Evolutionary conservation across 1,284 basidiomycete genomes (phyloP).

Genomic region (Filobasidium uniguttulatum): DNA sequence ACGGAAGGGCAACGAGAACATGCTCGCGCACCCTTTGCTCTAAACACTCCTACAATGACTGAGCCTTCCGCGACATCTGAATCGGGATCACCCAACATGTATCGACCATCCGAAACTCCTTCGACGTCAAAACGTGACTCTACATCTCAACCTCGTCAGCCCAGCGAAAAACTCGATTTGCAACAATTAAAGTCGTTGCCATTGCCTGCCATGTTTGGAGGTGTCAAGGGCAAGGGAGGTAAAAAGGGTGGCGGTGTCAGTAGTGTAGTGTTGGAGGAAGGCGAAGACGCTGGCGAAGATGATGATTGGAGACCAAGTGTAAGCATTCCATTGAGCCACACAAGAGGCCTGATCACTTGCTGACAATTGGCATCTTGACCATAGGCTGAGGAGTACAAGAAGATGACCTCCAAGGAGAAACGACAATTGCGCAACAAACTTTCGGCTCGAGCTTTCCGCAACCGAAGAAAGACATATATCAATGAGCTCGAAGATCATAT

Average conservation of each 20-base stretch:
- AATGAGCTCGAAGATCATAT: conserved; percentile 85
- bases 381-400: conserved; percentile 88
- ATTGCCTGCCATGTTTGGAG: conserved; percentile 32
- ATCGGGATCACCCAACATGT: no score
- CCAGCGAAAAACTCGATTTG: no score
- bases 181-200: conserved; percentile 22
- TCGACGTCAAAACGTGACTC: no score
- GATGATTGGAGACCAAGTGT: conserved; percentile 36
- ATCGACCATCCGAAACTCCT: no score
- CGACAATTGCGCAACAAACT: conserved; percentile 94
- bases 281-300: conserved; percentile 35
- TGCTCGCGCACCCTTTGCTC: no score
- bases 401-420: conserved; percentile 91
- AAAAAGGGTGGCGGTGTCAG: conserved; percentile 38
- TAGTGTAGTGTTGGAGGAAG: conserved; percentile 34
- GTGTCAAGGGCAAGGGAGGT: conserved; percentile 36
- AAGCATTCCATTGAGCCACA: conserved; percentile 3
- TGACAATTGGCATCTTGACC: no score
- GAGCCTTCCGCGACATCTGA: no score
- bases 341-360: no score
- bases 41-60: no score
- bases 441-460: conserved; percentile 84
- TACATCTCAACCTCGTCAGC: no score
- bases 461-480: conserved; percentile 90
- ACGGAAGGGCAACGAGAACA: no score